A percentile compares a stretch with the other conserved stretches of the same genome.
These are phyloP conservation scores for Penicillium sp. DNA, from an alignment of 2,329 filamentous ascomycete genomes.

Conservation along the genomic window DNA sequence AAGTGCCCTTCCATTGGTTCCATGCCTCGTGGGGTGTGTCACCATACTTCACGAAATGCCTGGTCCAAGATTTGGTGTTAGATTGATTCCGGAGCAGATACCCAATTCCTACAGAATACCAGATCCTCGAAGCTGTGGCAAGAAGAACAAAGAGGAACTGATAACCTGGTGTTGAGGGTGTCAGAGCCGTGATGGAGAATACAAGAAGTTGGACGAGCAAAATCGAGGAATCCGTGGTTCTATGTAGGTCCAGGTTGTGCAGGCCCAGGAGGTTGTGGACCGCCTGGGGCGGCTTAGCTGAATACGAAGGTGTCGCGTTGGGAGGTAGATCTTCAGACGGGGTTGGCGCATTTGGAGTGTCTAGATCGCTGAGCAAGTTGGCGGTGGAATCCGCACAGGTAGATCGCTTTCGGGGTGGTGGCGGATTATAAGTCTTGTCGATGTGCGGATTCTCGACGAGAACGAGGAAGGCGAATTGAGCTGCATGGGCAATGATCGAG, in stretches of 20 bases:
- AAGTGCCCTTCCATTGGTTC: slow-evolving; percentile 96
- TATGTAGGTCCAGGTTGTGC: slow-evolving; percentile 82
- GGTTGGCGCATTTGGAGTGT: slow-evolving; percentile 35
- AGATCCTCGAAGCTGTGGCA: slow-evolving; percentile 80
- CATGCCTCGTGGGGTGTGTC: slow-evolving; percentile 89
- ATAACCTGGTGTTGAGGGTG: slow-evolving; percentile 73
- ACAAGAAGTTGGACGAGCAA: slow-evolving; percentile 76
- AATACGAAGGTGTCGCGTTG: slow-evolving; percentile 43
- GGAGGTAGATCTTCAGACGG: slow-evolving; percentile 36
- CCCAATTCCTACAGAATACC: slow-evolving; percentile 88
- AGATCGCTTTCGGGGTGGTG: slow-evolving; percentile 65
- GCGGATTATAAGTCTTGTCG: slow-evolving; percentile 94
- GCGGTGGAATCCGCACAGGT: slow-evolving; percentile 33
- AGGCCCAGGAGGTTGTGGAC: slow-evolving; percentile 84
- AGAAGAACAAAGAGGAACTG: slow-evolving; percentile 79
- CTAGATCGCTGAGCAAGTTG: slow-evolving; percentile 30
- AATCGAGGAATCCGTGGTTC: slow-evolving; percentile 80
- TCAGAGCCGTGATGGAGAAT: slow-evolving; percentile 69
- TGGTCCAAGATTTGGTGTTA: slow-evolving; percentile 88
- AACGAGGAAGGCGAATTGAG: slow-evolving; percentile 90
- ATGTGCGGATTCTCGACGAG: slow-evolving; percentile 97
- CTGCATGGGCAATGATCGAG: slow-evolving; percentile 89
- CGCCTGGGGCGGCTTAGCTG: slow-evolving; percentile 59
- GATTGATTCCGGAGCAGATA: slow-evolving; percentile 84
- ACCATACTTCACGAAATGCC: slow-evolving; percentile 96